These are phyloP conservation scores for Fusarium sp. DNA, from an alignment of 2,329 filamentous ascomycete species.

Conservation along the genomic window DNA sequence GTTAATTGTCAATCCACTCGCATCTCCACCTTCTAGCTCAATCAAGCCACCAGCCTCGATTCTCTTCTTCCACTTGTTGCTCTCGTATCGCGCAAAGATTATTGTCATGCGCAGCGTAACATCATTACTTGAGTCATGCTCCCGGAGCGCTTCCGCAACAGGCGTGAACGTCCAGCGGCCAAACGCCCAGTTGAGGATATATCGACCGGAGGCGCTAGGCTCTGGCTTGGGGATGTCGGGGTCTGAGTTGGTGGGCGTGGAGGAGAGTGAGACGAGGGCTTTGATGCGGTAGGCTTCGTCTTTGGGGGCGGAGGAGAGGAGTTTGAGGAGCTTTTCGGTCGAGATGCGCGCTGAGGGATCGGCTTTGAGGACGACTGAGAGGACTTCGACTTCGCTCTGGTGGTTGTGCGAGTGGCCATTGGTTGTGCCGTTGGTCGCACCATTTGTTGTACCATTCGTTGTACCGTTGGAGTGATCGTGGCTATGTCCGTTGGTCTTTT, in stretches of 20 bases:
- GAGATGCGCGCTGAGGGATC: slow-evolving; percentile 61
- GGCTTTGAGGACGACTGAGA: slow-evolving; percentile 80
- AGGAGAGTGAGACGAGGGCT: slow-evolving; percentile 68
- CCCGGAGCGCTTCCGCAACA: slow-evolving; percentile 56
- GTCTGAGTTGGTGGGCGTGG: slow-evolving; percentile 66
- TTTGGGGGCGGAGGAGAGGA: slow-evolving; percentile 84
- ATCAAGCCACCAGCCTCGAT: slow-evolving; percentile 72
- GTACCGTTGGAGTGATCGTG: slow-evolving; percentile 52
- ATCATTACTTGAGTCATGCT: slow-evolving; percentile 71
- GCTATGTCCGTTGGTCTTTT: slow-evolving; percentile 54
- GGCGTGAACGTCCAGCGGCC: slow-evolving; percentile 93
- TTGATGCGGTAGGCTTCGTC: slow-evolving; percentile 98
- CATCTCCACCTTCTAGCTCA: slow-evolving; percentile 62
- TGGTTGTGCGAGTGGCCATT: slow-evolving; percentile 65
- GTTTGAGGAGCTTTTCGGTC: slow-evolving; percentile 73
- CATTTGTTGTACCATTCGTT: slow-evolving; percentile 37
- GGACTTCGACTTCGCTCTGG: slow-evolving; percentile 93
- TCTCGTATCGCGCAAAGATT: slow-evolving; percentile 80
- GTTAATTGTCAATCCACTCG: slow-evolving; percentile 67
- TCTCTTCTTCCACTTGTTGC: slow-evolving; percentile 82
- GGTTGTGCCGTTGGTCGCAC: slow-evolving; percentile 59
- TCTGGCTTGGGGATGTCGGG: slow-evolving; percentile 58
- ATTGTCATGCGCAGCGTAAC: slow-evolving; percentile 79
- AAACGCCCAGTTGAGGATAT: slow-evolving; percentile 99
- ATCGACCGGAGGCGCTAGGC: slow-evolving; percentile 64